phyloP scores from a whole-genome alignment of 768 basidiomycete genomes.

The Lactarius akahatsu region DNA sequence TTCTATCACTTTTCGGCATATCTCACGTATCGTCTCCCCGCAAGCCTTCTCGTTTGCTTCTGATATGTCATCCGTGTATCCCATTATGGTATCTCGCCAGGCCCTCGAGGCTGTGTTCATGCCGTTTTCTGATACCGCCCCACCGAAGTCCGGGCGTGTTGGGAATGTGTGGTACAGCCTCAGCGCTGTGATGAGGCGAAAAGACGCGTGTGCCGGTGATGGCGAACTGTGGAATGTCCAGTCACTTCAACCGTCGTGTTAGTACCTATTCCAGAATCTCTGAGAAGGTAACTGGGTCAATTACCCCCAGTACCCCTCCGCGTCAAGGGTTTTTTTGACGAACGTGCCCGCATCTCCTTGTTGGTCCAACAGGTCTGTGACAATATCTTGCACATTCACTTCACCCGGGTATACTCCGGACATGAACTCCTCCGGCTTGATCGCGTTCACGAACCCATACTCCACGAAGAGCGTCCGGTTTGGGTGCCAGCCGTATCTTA shows the following conservation, averaged over 20 bases:
- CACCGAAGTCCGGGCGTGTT: slow-evolving; percentile 24
- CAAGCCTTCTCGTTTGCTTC: slow-evolving; percentile 35
- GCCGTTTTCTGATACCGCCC: slow-evolving; percentile 27
- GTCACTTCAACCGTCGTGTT: slow-evolving; percentile 48
- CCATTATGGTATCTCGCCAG: slow-evolving; percentile 56
- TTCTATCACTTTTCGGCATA: slow-evolving; percentile 44
- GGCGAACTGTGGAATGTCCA: slow-evolving; percentile 74
- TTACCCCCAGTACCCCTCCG: slow-evolving; percentile 85
- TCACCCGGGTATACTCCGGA: slow-evolving; percentile 46
- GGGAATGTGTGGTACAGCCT: slow-evolving; percentile 58
- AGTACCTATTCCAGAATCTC: slow-evolving; percentile 7
- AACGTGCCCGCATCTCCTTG: slow-evolving; percentile 42
- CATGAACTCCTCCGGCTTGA: slow-evolving; percentile 34
- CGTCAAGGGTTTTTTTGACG: slow-evolving; percentile 55
- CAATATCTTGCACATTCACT: slow-evolving; percentile 57
- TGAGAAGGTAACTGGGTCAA: slow-evolving; percentile 14
- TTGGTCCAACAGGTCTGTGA: slow-evolving; percentile 51
- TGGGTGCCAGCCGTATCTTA: slow-evolving; percentile 79
- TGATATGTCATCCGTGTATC: slow-evolving; percentile 32
- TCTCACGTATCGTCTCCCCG: slow-evolving; percentile 38
- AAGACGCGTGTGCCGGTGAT: slow-evolving; percentile 70
- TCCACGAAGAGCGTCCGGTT: slow-evolving; percentile 81
- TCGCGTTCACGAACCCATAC: slow-evolving; percentile 77
- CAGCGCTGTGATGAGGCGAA: slow-evolving; percentile 70
- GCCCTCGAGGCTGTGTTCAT: slow-evolving; percentile 38